Evolutionary conservation across 2,329 filamentous ascomycete genomes (phyloP).

Genomic region (Niveomyces coronatus): DNA sequence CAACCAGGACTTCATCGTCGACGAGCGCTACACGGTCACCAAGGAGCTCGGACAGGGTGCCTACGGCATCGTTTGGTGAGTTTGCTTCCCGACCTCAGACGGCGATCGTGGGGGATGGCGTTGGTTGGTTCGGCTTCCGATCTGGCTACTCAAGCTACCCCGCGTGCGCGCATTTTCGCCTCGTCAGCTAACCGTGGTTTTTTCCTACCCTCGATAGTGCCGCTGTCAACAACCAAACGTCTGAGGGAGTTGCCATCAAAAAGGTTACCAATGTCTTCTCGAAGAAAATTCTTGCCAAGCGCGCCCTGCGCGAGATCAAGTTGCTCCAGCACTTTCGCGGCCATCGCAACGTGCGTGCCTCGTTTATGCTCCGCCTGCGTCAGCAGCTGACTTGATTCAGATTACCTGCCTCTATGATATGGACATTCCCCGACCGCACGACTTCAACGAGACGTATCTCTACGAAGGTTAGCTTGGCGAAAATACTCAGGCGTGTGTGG

Average conservation of each 20-base stretch:
- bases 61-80: slow-evolving; percentile 96
- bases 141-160: slow-evolving; percentile 9
- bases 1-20: slow-evolving; percentile 98
- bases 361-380: neutral
- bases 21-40: slow-evolving; percentile 95
- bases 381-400: slow-evolving; percentile 39
- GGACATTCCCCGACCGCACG: slow-evolving; percentile 94
- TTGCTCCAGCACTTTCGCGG: slow-evolving; percentile 94
- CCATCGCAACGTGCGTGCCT: slow-evolving; percentile 61
- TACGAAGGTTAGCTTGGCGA: slow-evolving; percentile 67
- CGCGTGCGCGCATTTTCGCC: slow-evolving; percentile 6
- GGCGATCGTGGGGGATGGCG: neutral
- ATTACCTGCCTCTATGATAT: slow-evolving; percentile 99
- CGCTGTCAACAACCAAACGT: slow-evolving; percentile 80
- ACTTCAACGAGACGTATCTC: slow-evolving; percentile 98
- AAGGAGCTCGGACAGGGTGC: slow-evolving; percentile 98
- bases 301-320: slow-evolving; percentile 96
- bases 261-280: slow-evolving; percentile 99
- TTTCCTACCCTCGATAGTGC: slow-evolving; percentile 50
- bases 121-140: neutral
- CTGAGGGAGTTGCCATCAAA: slow-evolving; percentile 95
- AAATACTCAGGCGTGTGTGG: neutral
- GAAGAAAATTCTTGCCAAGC: slow-evolving; percentile 99
- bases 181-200: slow-evolving; percentile 1
- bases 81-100: slow-evolving; percentile 10